Evolutionary conservation across 495 filamentous ascomycete species (phyloP).

Genomic region (Glarea lozoyensis): DNA sequence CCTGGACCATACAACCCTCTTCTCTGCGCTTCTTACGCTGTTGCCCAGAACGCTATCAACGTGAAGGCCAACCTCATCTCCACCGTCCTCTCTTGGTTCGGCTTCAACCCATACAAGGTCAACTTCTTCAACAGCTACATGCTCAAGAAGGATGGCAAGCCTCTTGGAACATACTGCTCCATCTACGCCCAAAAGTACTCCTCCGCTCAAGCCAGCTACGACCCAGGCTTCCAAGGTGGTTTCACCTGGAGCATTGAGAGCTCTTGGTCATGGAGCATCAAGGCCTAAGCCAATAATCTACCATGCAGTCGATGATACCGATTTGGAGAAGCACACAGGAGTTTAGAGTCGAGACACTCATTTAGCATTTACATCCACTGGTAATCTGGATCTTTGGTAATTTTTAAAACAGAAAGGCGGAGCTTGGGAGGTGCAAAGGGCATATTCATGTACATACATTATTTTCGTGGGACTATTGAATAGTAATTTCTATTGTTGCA

Average conservation of each 20-base stretch:
- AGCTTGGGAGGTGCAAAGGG: too few species aligned
- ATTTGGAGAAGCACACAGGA: too few species aligned
- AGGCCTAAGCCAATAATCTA: too few species aligned
- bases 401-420: too few species aligned
- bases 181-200: conserved; percentile 18
- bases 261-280: background rate
- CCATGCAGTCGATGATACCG: too few species aligned
- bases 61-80: background rate
- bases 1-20: conserved; percentile 29
- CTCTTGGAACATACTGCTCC: conserved; percentile 21
- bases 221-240: conserved; percentile 3
- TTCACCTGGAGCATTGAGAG: conserved; percentile 8
- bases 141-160: conserved; percentile 28
- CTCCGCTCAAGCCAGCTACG: conserved; percentile 20
- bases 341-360: too few species aligned
- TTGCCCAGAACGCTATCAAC: conserved; percentile 25
- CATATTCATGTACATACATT: too few species aligned
- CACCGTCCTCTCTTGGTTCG: conserved; percentile 1
- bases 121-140: conserved; percentile 42
- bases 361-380: too few species aligned
- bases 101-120: conserved; percentile 28
- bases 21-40: conserved; percentile 32
- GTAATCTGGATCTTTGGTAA: too few species aligned
- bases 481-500: too few species aligned
- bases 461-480: too few species aligned